These are phyloP conservation scores for Cladobotryum protrusum DNA, from an alignment of 2,329 filamentous ascomycete species.

Conservation along the genomic window DNA sequence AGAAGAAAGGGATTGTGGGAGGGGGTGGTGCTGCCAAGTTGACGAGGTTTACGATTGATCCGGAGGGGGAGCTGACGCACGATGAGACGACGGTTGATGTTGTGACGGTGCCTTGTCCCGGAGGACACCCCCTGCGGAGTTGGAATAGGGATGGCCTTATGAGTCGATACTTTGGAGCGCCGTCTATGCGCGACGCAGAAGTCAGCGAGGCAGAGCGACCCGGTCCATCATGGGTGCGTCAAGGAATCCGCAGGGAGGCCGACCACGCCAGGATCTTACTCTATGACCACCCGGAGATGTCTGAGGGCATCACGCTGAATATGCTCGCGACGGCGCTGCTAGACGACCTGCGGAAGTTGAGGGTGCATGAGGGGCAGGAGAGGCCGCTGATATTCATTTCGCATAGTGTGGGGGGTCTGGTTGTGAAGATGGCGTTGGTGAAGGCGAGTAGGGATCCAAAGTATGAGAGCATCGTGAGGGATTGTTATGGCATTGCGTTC, in stretches of 20 bases:
- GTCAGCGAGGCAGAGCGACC: constrained; percentile 19
- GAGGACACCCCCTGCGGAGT: constrained; percentile 45
- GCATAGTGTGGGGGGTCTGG: constrained; percentile 55
- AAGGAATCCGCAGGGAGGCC: constrained; percentile 44
- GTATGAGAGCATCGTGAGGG: constrained; percentile 42
- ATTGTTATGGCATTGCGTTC: constrained; percentile 56
- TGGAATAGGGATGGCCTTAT: constrained; percentile 47
- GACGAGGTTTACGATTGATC: constrained; percentile 29
- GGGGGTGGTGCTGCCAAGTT: constrained; percentile 1
- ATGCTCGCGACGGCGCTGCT: constrained; percentile 42
- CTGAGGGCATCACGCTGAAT: constrained; percentile 37
- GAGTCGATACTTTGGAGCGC: constrained; percentile 39
- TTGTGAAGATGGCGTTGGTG: constrained; percentile 51
- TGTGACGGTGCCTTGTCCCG: constrained; percentile 48
- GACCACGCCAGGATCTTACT: constrained; percentile 44
- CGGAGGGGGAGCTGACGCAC: constrained; percentile 31
- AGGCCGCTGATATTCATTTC: constrained; percentile 55
- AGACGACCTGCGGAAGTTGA: constrained; percentile 33
- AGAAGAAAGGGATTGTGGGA: background rate
- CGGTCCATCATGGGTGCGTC: constrained; percentile 44
- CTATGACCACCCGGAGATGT: constrained; percentile 42
- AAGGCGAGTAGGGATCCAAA: constrained; percentile 35
- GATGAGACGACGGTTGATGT: constrained; percentile 51
- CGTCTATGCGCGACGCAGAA: constrained; percentile 34
- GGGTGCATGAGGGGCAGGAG: constrained; percentile 27